phyloP scores from a whole-genome alignment of 768 basidiomycete species.

The Calocera cornea region DNA sequence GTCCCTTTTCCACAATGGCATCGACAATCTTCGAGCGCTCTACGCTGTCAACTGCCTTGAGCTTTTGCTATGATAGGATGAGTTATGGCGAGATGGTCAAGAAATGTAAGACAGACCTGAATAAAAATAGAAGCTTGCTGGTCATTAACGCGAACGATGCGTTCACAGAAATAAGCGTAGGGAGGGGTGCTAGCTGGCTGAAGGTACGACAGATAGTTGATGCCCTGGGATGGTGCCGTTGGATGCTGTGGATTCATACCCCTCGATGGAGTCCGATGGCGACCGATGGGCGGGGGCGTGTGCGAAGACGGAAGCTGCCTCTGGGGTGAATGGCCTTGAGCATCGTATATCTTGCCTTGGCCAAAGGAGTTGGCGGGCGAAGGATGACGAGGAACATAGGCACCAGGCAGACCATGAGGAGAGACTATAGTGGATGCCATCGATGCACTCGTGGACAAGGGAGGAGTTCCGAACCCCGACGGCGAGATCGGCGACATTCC shows the following conservation, averaged over 20 bases:
- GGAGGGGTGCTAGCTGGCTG: slow-evolving; percentile 78
- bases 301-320: not conserved
- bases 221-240: slow-evolving; percentile 38
- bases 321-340: not conserved
- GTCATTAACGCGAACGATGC: slow-evolving; percentile 50
- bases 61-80: slow-evolving; percentile 48
- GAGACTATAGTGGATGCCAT: not conserved
- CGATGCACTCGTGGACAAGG: not conserved
- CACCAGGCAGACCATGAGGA: not conserved
- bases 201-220: slow-evolving; percentile 75
- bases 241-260: not conserved
- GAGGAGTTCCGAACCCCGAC: not conserved
- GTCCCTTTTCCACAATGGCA: slow-evolving; percentile 69
- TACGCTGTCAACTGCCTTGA: slow-evolving; percentile 67
- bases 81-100: not conserved
- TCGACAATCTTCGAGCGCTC: slow-evolving; percentile 76
- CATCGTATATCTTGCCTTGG: not conserved
- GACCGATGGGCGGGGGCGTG: not conserved
- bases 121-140: slow-evolving; percentile 85
- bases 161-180: slow-evolving; percentile 64
- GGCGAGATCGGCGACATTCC: not conserved
- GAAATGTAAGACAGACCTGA: not conserved
- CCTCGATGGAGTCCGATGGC: not conserved
- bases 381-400: not conserved
- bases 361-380: not conserved